phyloP scores from a whole-genome alignment of 257 asterid genomes.

The Echites panduratus region DNA sequence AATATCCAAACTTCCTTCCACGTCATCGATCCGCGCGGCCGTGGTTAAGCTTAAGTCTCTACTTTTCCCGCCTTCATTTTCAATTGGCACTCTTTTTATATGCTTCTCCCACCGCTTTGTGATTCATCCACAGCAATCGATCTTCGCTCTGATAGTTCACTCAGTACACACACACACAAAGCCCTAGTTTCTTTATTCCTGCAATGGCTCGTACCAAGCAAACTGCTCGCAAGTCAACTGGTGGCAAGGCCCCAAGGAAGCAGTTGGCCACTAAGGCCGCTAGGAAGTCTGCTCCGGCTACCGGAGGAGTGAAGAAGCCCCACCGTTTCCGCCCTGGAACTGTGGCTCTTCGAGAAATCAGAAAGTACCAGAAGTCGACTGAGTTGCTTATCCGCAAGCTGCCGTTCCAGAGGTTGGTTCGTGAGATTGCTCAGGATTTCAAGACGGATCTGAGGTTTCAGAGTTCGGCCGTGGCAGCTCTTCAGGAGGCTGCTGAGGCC shows the following conservation, averaged over 20 bases:
- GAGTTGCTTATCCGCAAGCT: constrained; percentile 29
- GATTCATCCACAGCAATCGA: background rate
- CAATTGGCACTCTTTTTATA: constrained; percentile 6
- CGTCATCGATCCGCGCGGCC: constrained; percentile 24
- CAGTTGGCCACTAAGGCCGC: constrained; percentile 36
- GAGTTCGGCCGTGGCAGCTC: constrained; percentile 31
- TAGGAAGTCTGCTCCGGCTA: constrained; percentile 36
- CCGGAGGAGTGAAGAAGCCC: constrained; percentile 39
- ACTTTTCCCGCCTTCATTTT: constrained; percentile 12
- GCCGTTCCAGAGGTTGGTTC: constrained; percentile 33
- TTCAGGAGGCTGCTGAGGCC: constrained; percentile 36
- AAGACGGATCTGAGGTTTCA: constrained; percentile 37
- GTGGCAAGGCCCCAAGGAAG: constrained; percentile 42
- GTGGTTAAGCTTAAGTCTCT: background rate
- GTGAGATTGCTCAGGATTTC: constrained; percentile 42
- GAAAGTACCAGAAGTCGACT: constrained; percentile 35
- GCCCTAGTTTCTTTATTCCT: background rate
- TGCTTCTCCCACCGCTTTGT: background rate
- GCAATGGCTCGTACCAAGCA: constrained; percentile 42
- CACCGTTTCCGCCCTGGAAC: constrained; percentile 35
- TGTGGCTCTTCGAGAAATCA: constrained; percentile 33
- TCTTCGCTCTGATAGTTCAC: background rate
- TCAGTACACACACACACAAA: background rate
- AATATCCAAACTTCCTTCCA: background rate
- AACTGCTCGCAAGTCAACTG: constrained; percentile 38